phyloP scores from a whole-genome alignment of 345 rosid genomes.

The Gossypium raimondii region DNA sequence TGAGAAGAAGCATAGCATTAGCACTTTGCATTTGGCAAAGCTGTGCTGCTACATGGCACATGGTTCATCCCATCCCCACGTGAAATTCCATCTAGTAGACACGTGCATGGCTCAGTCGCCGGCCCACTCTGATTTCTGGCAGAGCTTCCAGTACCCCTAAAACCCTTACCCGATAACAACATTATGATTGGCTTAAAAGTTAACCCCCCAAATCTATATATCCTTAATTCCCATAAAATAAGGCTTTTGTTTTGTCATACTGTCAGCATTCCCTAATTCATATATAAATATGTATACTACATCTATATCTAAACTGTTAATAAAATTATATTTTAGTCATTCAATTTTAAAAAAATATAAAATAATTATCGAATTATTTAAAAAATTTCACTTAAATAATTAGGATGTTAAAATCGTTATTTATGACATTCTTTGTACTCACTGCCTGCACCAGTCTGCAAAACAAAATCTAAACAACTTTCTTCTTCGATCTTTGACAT shows the following conservation, averaged over 20 bases:
- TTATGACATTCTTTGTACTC: too few species aligned
- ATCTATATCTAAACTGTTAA: too few species aligned
- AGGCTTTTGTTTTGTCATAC: too few species aligned
- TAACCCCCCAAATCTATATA: background rate
- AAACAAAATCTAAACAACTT: too few species aligned
- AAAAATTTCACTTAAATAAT: too few species aligned
- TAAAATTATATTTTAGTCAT: too few species aligned
- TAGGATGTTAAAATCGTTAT: too few species aligned
- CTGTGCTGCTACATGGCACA: conserved; percentile 21
- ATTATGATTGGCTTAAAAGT: background rate
- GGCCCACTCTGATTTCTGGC: background rate
- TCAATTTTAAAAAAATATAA: too few species aligned
- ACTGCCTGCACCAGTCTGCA: accelerated
- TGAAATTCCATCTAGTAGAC: conserved; percentile 33
- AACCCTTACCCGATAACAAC: conserved; percentile 2
- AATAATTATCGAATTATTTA: too few species aligned
- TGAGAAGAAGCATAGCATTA: background rate
- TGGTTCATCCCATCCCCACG: conserved; percentile 35
- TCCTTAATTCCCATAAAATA: background rate
- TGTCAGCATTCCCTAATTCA: too few species aligned
- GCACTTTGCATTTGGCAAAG: background rate
- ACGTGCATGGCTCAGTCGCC: conserved; percentile 36
- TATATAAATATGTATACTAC: too few species aligned
- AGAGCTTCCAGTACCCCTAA: conserved; percentile 8
- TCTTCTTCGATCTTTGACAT: too few species aligned